phyloP scores from a whole-genome alignment of 257 asterid genomes.

The Salvia splendens region DNA sequence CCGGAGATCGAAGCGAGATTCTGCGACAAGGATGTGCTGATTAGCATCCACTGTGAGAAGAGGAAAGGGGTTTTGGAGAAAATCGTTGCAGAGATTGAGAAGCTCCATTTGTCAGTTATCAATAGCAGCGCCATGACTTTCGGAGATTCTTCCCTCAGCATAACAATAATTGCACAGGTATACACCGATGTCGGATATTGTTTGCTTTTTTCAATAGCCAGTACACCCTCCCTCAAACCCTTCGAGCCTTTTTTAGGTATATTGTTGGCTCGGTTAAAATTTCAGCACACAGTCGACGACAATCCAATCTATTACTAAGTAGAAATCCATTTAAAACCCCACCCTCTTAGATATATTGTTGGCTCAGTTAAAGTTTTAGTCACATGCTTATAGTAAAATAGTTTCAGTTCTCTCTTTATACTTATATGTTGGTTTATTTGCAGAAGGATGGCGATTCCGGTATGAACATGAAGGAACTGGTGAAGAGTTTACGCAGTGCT shows the following conservation, averaged over 20 bases:
- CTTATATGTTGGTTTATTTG: background rate
- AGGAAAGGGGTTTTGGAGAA: conserved; percentile 56
- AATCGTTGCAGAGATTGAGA: conserved; percentile 54
- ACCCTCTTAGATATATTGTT: too few species aligned
- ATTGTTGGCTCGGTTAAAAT: too few species aligned
- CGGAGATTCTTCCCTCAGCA: conserved; percentile 64
- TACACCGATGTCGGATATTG: background rate
- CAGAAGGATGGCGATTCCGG: conserved; percentile 43
- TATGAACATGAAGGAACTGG: conserved; percentile 43
- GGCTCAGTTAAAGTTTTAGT: too few species aligned
- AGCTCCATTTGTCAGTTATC: conserved; percentile 56
- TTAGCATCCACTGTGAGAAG: conserved; percentile 71
- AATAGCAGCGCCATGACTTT: conserved; percentile 62
- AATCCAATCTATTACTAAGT: too few species aligned
- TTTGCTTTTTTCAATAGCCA: too few species aligned
- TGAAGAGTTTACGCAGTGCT: conserved; percentile 37
- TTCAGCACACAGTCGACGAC: too few species aligned
- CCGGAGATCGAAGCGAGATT: conserved; percentile 69
- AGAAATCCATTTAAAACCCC: too few species aligned
- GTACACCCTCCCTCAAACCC: too few species aligned
- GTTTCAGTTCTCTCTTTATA: too few species aligned
- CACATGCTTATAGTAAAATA: too few species aligned
- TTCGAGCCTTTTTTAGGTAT: too few species aligned
- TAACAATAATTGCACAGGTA: conserved; percentile 74
- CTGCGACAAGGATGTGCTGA: conserved; percentile 52